These are phyloP conservation scores for Thermomucor indicae-seudaticae DNA, from an alignment of 371 early-diverging fungal species.

Conservation along the genomic window DNA sequence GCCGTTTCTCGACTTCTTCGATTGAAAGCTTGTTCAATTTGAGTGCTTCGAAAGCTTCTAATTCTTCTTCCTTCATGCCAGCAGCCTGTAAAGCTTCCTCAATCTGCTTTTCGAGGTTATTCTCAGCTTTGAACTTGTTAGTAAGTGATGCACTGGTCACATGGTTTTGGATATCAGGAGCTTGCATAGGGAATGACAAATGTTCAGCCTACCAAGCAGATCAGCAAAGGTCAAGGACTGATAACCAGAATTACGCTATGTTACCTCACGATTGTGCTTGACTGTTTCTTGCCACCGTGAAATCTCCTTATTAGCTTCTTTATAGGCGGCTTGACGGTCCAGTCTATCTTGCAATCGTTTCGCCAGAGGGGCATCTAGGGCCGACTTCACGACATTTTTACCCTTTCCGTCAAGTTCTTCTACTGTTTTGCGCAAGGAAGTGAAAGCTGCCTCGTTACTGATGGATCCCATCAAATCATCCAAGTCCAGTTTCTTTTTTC, in stretches of 20 bases:
- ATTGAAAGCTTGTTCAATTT: constrained; percentile 74
- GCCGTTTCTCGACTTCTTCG: constrained; percentile 75
- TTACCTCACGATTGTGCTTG: constrained; percentile 68
- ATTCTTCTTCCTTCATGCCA: constrained; percentile 76
- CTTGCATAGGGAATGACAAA: constrained; percentile 67
- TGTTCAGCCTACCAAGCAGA: constrained; percentile 82
- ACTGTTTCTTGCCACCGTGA: constrained; percentile 84
- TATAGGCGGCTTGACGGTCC: constrained; percentile 83
- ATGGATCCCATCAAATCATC: constrained; percentile 69
- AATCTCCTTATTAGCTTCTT: constrained; percentile 73
- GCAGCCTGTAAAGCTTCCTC: constrained; percentile 59
- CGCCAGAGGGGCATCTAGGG: constrained; percentile 79
- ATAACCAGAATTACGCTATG: too few relatives aligned
- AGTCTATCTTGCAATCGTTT: constrained; percentile 78
- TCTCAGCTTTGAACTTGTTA: constrained; percentile 55
- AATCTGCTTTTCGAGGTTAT: constrained; percentile 81
- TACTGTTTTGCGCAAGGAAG: constrained; percentile 58
- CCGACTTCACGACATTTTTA: constrained; percentile 39
- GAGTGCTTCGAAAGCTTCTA: constrained; percentile 80
- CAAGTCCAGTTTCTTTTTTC: constrained; percentile 64
- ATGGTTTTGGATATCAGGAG: constrained; percentile 20
- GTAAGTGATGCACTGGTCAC: constrained; percentile 60
- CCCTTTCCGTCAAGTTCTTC: constrained; percentile 54
- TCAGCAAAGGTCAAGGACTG: too few relatives aligned
- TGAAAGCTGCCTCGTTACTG: constrained; percentile 54